Evolutionary conservation across 805 yeast species (phyloP), one percentile per base, ranked within the genome.

Genomic region (Candida maesae): DNA sequence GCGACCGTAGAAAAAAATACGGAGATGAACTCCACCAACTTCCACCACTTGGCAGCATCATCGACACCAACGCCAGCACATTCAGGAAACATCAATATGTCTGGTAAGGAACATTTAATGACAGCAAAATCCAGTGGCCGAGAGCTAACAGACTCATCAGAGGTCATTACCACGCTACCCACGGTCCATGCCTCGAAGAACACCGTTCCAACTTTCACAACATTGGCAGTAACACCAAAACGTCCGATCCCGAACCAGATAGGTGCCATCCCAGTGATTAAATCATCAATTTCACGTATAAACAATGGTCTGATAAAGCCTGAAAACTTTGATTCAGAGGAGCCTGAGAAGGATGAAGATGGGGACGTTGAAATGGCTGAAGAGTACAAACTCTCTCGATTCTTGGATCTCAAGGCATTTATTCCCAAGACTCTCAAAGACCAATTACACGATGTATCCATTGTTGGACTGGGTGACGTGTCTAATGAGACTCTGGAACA

Each of bases 381-480:
- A 4, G 46, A 37, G 9, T 50, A 55, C 34, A 31, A 27, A 11
- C 18, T 46, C 1, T 11, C 26, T 6, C 38, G 46, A 6, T 45
- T 33, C 32, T 31, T 60, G 6, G 63, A 56, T 2, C 53, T 70
- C 12, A 53, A 53, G 5, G 34, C 38, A 4, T 60, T 71, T 26
- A 42, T 38, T 4, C 72, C 74, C 0, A 39, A 25, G 16, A 33
- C 29, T 1, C 21, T 44, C 30, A 37, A 42, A 2, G 66, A 60
- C 31, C 52, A 67, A 29, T 55, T 60, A 32, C 61, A 67, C 26
- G 73, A 72, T 41, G 39, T 68, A 6, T 49, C 61, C 5, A 45
- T 71, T 11, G 52, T 56, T 18, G 63, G 63, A 29, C 61, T 72
- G 38, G 68, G 66, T 6, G 59, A 56, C 12, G 44, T 69, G 5